Evolutionary conservation across 345 rosid species (phyloP), one percentile per base, ranked within the genome.

Genomic region (Euphorbia lathyris): DNA sequence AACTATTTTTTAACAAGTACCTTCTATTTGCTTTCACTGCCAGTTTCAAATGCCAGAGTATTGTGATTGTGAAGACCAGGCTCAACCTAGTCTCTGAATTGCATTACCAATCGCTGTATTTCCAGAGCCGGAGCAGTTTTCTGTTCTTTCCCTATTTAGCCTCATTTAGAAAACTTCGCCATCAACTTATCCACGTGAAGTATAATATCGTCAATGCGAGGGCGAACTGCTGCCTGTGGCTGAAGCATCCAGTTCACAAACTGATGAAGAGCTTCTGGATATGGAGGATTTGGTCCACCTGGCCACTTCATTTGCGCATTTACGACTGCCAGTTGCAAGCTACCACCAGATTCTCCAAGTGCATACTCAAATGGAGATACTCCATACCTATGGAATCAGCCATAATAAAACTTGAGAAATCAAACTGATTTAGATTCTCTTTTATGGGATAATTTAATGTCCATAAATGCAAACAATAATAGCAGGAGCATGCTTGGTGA

Each of bases 281-380:
- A 92, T 23, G 91, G 84, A 30, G 87, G 83, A 72, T 86, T 92
- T 20, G 98, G 93, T 76, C 97, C 98, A 36, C 85, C 79, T 34
- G 99, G 98, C 99, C 99, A 92, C 80, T 92, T 96, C 68, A 96
- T 74, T 79, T 90, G 97, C n/a, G 94, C 97, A 81, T 92, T 96
- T 72, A 92, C 73, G 56, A 92, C 78, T 73, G 99, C 98, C 27
- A 89, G 72, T 72, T 96, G 98, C 50, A 96, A 89, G 89, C 97
- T 96, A 74, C 98, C 99, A 66, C 92, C 99, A 0, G 99, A 85
- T 78, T 96, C 98, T 77, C 93, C 99, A 43, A 92, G 94, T 11
- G 97, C 97, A 65, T 96, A 96, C 81, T 96, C 98, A 38, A 96
- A 96, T 19, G 99, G 99, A 51, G 98, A 90, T 57, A 83, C 86